phyloP scores from a whole-genome alignment of 208 protist genomes.

The Leishmania gerbilli region DNA sequence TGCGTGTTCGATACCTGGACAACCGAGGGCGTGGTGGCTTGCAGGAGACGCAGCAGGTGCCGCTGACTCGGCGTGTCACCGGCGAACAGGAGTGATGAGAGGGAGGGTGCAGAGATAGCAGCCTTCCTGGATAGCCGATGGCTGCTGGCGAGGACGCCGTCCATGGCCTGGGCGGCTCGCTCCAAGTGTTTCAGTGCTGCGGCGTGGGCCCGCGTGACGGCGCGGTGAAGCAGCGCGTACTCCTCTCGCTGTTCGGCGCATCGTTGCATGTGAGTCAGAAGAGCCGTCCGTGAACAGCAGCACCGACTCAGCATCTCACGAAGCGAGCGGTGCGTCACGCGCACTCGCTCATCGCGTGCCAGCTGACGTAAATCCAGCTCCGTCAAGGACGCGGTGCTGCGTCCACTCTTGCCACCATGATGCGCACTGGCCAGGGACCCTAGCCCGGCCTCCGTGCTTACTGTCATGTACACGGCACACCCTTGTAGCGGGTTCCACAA shows the following conservation, averaged over 20 bases:
- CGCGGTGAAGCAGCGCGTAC: slow-evolving; percentile 25
- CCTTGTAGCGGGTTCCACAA: slow-evolving; percentile 53
- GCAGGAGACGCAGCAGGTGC: slow-evolving; percentile 20
- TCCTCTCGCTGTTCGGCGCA: slow-evolving; percentile 8
- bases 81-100: slow-evolving; percentile 16
- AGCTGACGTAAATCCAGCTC: slow-evolving; percentile 16
- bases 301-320: not conserved
- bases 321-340: slow-evolving; percentile 18
- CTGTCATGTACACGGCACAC: slow-evolving; percentile 14
- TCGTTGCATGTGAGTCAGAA: slow-evolving; percentile 1
- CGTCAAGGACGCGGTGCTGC: not conserved
- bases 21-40: slow-evolving; percentile 12
- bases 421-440: slow-evolving; percentile 1
- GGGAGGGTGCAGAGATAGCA: not conserved
- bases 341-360: slow-evolving; percentile 13
- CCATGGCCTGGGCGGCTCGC: not conserved
- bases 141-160: not conserved
- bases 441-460: slow-evolving; percentile 15
- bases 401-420: not conserved
- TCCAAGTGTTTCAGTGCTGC: slow-evolving; percentile 9
- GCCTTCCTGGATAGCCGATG: not conserved
- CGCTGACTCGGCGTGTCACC: slow-evolving; percentile 21
- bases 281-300: not conserved
- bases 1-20: slow-evolving; percentile 4
- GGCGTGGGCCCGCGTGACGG: slow-evolving; percentile 16